Conservation (phyloP, 2,329 filamentous ascomycete species). For the Phyllosticta ampelicida region DNA sequence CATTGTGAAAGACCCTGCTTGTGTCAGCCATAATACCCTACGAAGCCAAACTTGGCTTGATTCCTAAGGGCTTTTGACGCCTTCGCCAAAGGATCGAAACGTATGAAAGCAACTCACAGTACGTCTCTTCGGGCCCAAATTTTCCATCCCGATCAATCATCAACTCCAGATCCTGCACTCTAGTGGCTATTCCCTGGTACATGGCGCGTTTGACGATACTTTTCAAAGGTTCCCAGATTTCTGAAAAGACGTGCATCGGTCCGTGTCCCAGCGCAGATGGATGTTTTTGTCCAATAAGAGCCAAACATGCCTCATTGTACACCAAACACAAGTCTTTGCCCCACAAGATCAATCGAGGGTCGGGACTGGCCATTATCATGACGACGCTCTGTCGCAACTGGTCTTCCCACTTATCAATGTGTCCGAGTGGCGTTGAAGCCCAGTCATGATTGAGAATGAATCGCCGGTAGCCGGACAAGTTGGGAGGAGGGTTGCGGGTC, state of each 20-base stretch:
- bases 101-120: constrained; percentile 3
- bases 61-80: no score
- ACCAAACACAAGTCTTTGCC: constrained; percentile 54
- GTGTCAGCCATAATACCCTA: background rate
- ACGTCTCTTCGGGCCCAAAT: constrained; percentile 7
- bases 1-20: constrained; percentile 8
- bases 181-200: constrained; percentile 7
- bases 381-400: constrained; percentile 66
- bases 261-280: constrained; percentile 53
- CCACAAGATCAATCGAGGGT: constrained; percentile 47
- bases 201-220: constrained; percentile 6
- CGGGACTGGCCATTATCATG: constrained; percentile 49
- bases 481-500: background rate
- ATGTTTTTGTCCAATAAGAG: constrained; percentile 61
- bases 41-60: background rate
- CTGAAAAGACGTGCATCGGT: constrained; percentile 2
- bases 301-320: constrained; percentile 57
- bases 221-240: constrained; percentile 3
- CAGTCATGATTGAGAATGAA: constrained; percentile 41
- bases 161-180: constrained; percentile 1
- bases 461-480: background rate
- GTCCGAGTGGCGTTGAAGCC: constrained; percentile 59
- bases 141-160: background rate
- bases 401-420: constrained; percentile 56
- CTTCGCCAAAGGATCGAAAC: background rate